A percentile compares a stretch with the other conserved stretches of the same genome.
Conservation (phyloP, 1,284 basidiomycete species). For the Waitea zeae region DNA sequence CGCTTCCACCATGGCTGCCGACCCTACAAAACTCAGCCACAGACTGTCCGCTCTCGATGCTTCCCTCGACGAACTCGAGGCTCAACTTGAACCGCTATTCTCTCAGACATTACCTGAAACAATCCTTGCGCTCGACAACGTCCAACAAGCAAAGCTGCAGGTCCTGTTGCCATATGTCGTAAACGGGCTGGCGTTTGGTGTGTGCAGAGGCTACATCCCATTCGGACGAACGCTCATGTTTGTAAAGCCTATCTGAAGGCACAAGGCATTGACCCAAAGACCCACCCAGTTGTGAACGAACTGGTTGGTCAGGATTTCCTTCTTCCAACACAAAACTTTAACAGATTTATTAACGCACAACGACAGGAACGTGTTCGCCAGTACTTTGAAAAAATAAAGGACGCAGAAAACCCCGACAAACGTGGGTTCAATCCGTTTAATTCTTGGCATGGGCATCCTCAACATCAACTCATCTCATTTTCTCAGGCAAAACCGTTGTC, state of each 20-base stretch:
- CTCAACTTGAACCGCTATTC: conserved; percentile 41
- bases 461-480: conserved; percentile 3
- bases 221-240: conserved; percentile 3
- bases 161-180: conserved; percentile 60
- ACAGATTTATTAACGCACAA: not conserved
- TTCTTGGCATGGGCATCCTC: not conserved
- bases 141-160: conserved; percentile 70
- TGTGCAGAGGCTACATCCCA: conserved; percentile 11
- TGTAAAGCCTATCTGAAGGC: conserved; percentile 58
- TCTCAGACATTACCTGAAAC: conserved; percentile 48
- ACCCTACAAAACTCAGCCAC: conserved; percentile 33
- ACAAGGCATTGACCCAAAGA: conserved; percentile 57
- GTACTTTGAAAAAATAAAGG: conserved; percentile 68
- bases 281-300: conserved; percentile 57
- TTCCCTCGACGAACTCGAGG: conserved; percentile 52
- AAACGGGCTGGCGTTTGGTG: conserved; percentile 72
- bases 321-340: conserved; percentile 11
- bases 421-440: conserved; percentile 31
- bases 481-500: conserved; percentile 31
- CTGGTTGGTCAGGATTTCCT: too few species aligned
- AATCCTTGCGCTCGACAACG: conserved; percentile 39
- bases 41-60: conserved; percentile 31
- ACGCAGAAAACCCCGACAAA: conserved; percentile 47
- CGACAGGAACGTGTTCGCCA: conserved; percentile 50
- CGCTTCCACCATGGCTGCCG: too few species aligned